Evolutionary conservation across 2,329 filamentous ascomycete species (phyloP), one percentile per base, ranked within the genome.

Genomic region (Leptographium wingfieldii): DNA sequence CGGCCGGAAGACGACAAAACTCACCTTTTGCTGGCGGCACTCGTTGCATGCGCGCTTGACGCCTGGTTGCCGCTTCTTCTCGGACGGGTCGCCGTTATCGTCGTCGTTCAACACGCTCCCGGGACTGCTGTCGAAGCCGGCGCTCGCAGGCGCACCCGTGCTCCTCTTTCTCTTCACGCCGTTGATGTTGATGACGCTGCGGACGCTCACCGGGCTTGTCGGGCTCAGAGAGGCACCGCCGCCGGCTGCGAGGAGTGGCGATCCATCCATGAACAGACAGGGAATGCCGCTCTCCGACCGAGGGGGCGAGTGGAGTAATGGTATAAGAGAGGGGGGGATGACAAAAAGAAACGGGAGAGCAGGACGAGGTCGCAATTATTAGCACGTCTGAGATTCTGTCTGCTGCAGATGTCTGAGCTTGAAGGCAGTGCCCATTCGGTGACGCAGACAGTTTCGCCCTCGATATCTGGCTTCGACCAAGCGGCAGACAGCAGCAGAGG

Each of bases 1-100:
- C 16, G 19, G 16, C 29, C 7, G 31, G 52, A 55, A 35, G 31
- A 55, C 53, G 35, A n/a, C 22, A 62, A 65, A 70, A 78, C 76
- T 80, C 74, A 90, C 88, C 78, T 92, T 92, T 73, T 92, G 88
- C 73, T 92, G 88, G 63, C 88, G 81, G 70, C 88, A 92, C 72
- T 92, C 88, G 69, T 92, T 92, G 73, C 88, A 92, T 6, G 88
- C 88, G 67, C 89, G 80, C 75, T 92, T 90, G 56, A 87, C 84
- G 59, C 84, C 84, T 31, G 84, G 84, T 65, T 85, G 82, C 62
- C 83, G 78, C 71, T 83, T 83, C 72, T 81, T 82, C 67, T 84
- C 81, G 55, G 76, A 72, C 58, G 80, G 77, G 56, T 76, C 73
- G 56, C 75, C 70, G 60, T 83, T 77, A 33, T 83, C 81, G 61